Evolutionary conservation across 23 red algal species (phyloP), one percentile per base, ranked within the genome.

Genomic region (Rhodosorus marinus): DNA sequence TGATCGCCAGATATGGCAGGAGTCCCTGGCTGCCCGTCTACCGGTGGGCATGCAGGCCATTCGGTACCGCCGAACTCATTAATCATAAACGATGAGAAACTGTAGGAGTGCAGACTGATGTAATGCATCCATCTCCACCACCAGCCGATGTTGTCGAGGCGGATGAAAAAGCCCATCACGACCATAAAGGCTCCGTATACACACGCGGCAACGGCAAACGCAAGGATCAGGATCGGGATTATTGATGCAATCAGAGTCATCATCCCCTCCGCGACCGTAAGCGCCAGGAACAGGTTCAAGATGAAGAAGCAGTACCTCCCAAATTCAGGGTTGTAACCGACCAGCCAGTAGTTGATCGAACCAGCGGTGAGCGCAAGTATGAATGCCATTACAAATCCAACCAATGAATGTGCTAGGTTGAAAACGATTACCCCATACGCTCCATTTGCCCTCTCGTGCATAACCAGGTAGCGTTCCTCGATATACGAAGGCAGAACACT

Each of bases 261-360:
- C 40, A 74, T 46, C 23, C 23, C 47, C 20, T 74, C 68, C 41
- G 45, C 20, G 17, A 74, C 36, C 34, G 64, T 62, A 6, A 93
- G 59, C 4, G 74, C 47, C 34, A 82, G 25, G 1, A 74, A 43
- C 19, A 35, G 49, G 55, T 38, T 50, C 7, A 74, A 21, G 43
- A 60, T 55, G 20, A 74, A 74, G 26, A 60, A 74, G 29, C 76
- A 70, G 47, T 51, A 74, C 26, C 68, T 54, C 11, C 68, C 68
- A 41, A 51, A 26, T 3, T 27, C 1, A 2, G 68, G 43, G 19
- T 46, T 74, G 0, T 62, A 27, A 5, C 68, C 68, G 8, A 74
- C 68, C 57, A 74, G 25, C 68, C 68, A 74, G 25, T 74, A 74
- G 20, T 50, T 42, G 24, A 74, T 74, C 8, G 52, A 11, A 11